Evolutionary conservation across 2,329 filamentous ascomycete species (phyloP).

Genomic region (Venturia nashicola): DNA sequence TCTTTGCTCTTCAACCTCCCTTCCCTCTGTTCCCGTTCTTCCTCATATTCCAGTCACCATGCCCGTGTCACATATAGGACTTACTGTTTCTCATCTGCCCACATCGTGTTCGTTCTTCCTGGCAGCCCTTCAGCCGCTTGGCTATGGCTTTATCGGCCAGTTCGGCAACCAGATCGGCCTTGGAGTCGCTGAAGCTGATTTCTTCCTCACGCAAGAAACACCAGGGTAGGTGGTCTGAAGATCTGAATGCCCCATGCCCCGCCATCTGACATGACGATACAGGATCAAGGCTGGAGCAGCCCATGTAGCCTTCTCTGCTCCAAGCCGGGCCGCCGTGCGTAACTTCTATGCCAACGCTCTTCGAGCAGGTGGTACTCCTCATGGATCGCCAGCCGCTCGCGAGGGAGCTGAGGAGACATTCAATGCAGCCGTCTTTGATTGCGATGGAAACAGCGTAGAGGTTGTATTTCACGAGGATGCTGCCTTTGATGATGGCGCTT

Average conservation of each 20-base stretch:
- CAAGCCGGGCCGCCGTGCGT: constrained; percentile 51
- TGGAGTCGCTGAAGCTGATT: constrained; percentile 47
- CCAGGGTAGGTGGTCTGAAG: constrained; percentile 34
- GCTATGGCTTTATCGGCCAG: constrained; percentile 57
- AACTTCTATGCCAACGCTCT: constrained; percentile 61
- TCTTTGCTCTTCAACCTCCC: background rate
- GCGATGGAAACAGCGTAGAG: constrained; percentile 76
- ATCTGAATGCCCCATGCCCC: background rate
- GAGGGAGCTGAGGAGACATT: constrained; percentile 44
- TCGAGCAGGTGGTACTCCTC: constrained; percentile 49
- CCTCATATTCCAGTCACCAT: constrained; percentile 24
- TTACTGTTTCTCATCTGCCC: constrained; percentile 65
- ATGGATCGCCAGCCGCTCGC: constrained; percentile 42
- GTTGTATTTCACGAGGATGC: constrained; percentile 48
- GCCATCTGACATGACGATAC: background rate
- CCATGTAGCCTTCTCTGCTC: constrained; percentile 57
- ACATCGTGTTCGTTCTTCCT: constrained; percentile 76
- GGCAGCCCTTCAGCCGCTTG: constrained; percentile 63
- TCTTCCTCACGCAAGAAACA: constrained; percentile 51
- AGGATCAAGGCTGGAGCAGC: constrained; percentile 40
- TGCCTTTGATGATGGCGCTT: constrained; percentile 22
- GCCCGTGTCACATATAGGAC: constrained; percentile 50
- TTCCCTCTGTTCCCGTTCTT: background rate
- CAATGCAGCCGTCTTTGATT: constrained; percentile 56
- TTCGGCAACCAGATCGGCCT: constrained; percentile 50